Percentiles rank a stretch among this genome's conserved stretches.
Evolutionary conservation across 306 rosid genomes (phyloP).

Genomic region (Canavalia ensiformis): DNA sequence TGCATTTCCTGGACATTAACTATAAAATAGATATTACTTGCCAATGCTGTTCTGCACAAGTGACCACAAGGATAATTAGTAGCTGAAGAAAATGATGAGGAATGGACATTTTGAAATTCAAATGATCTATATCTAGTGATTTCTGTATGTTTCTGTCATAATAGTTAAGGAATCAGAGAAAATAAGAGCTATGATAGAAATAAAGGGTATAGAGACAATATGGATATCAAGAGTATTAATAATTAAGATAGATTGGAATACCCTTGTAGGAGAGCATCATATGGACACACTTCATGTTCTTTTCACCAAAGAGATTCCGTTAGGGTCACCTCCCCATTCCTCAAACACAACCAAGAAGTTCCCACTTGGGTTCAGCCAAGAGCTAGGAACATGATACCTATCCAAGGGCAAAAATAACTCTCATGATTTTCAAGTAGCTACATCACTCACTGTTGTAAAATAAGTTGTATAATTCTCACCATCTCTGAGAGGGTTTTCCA

Average conservation of each 20-base stretch:
- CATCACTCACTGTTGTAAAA: not conserved
- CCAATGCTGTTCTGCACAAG: slow-evolving; percentile 62
- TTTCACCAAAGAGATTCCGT: slow-evolving; percentile 70
- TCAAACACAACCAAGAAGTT: slow-evolving; percentile 83
- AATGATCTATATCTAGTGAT: not conserved
- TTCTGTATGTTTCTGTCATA: slow-evolving; percentile 3
- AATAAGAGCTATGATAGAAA: not conserved
- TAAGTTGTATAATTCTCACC: slow-evolving; percentile 58
- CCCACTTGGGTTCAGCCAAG: slow-evolving; percentile 83
- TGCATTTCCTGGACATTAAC: slow-evolving; percentile 53
- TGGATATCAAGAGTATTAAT: not conserved
- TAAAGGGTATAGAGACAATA: not conserved
- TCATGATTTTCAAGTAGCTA: not conserved
- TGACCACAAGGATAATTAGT: slow-evolving; percentile 14
- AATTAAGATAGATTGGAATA: slow-evolving; percentile 39
- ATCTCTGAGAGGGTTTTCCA: slow-evolving; percentile 78
- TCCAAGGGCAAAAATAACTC: not conserved
- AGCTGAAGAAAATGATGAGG: slow-evolving; percentile 7
- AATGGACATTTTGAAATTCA: not conserved
- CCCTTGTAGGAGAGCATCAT: slow-evolving; percentile 61
- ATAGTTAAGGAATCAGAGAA: not conserved
- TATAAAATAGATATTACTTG: slow-evolving; percentile 51
- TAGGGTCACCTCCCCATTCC: slow-evolving; percentile 92
- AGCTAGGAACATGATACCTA: slow-evolving; percentile 97
- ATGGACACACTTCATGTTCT: slow-evolving; percentile 60